phyloP scores from a whole-genome alignment of 441 rosid species.

The Brassica balearica region DNA sequence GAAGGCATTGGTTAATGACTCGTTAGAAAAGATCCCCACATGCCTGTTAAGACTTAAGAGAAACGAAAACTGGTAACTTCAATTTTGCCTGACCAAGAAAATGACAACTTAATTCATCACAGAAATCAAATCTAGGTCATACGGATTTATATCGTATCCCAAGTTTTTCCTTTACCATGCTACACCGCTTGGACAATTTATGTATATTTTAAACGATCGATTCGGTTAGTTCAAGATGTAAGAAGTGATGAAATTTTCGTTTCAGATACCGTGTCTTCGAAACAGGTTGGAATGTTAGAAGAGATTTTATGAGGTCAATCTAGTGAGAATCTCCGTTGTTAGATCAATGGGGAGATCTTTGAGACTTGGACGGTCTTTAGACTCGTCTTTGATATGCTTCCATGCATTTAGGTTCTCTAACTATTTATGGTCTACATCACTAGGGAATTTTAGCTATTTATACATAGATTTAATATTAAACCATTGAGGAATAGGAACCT shows the following conservation, averaged over 20 bases:
- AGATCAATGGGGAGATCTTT: constrained; percentile 9
- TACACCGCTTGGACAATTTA: not conserved
- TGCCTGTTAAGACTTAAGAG: not conserved
- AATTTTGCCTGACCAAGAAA: not conserved
- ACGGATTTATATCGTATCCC: not conserved
- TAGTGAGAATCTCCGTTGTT: constrained; percentile 1
- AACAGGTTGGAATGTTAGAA: not conserved
- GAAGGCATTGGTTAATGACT: not conserved
- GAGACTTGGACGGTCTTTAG: not conserved
- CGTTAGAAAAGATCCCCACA: not conserved
- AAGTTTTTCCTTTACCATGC: not conserved
- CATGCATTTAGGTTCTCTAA: not conserved
- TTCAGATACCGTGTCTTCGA: not conserved
- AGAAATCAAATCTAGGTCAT: not conserved
- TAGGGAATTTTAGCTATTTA: not conserved
- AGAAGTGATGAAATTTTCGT: not conserved
- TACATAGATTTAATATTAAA: not conserved
- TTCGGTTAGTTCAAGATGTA: not conserved
- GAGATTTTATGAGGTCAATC: not conserved
- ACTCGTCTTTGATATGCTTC: not conserved
- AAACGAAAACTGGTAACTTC: not conserved
- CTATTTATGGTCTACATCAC: not conserved
- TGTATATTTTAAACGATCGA: not conserved
- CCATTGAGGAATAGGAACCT: not conserved
- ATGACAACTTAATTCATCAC: not conserved